A percentile compares a stretch with the other conserved stretches of the same genome.
Conservation (phyloP, 805 yeast genomes). For the Wickerhamomyces tratensis region DNA sequence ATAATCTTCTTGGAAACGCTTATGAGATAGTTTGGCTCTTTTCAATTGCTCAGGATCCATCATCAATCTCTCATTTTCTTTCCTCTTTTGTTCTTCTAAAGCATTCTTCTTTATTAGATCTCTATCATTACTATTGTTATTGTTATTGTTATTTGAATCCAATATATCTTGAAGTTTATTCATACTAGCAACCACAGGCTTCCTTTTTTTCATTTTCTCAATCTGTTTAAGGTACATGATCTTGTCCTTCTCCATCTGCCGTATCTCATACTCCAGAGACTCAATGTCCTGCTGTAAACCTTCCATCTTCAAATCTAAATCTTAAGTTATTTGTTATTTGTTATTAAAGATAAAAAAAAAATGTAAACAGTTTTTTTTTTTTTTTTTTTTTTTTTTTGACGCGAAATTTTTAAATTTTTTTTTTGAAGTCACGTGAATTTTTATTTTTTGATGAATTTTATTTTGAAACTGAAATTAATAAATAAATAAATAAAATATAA, state of each 20-base stretch:
- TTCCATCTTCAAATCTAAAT: constrained; percentile 11
- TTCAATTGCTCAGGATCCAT: not conserved
- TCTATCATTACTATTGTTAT: too few species aligned
- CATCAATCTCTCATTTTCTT: not conserved
- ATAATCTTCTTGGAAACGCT: constrained; percentile 8
- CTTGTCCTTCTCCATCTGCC: constrained; percentile 13
- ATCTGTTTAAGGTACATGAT: constrained; percentile 14
- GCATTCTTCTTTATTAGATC: too few species aligned
- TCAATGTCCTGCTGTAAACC: constrained; percentile 22
- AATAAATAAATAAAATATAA: too few species aligned
- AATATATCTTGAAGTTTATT: constrained; percentile 14
- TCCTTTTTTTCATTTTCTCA: constrained; percentile 14
- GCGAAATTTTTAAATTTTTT: too few species aligned
- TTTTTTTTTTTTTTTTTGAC: too few species aligned
- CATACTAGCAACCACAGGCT: constrained; percentile 18
- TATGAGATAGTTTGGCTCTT: not conserved
- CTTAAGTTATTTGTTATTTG: not conserved
- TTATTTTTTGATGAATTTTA: too few species aligned
- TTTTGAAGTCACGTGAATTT: too few species aligned
- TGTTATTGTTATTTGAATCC: not conserved
- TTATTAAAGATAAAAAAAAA: too few species aligned
- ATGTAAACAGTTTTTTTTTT: too few species aligned
- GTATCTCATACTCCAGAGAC: constrained; percentile 23
- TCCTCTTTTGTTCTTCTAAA: not conserved
- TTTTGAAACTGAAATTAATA: too few species aligned